Conservation (phyloP, 225 moss, liverwort and hornwort species). For the Climacium dendroides region DNA sequence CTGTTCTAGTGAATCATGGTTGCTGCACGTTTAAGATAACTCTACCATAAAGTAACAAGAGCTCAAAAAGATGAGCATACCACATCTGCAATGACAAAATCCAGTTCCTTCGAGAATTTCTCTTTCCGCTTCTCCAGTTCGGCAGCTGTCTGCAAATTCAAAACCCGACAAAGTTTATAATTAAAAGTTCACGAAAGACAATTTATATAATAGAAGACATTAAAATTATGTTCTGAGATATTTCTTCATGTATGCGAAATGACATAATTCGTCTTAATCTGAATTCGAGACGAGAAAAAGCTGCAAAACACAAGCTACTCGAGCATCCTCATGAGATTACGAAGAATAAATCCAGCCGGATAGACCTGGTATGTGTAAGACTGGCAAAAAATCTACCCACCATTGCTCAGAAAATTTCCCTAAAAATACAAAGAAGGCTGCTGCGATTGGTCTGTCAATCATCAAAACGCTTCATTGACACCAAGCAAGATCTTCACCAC, state of each 20-base stretch:
- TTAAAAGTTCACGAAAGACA: not conserved
- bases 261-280: not conserved
- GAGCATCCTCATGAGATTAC: not conserved
- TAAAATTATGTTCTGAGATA: not conserved
- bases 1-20: not conserved
- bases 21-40: not conserved
- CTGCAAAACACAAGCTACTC: not conserved
- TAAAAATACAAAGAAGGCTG: not conserved
- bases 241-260: not conserved
- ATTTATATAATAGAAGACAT: not conserved
- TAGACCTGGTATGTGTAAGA: not conserved
- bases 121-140: slow-evolving; percentile 90
- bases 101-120: slow-evolving; percentile 75
- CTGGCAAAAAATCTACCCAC: not conserved
- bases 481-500: not conserved
- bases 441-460: not conserved
- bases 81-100: slow-evolving; percentile 91
- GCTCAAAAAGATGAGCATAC: slow-evolving; percentile 10
- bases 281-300: not conserved
- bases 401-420: not conserved
- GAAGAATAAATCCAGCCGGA: not conserved
- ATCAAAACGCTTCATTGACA: not conserved
- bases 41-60: not conserved
- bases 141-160: slow-evolving; percentile 64
- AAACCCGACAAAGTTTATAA: not conserved